These are phyloP conservation scores for Pseudocercospora fuligena DNA, from an alignment of 2,329 filamentous ascomycete genomes.

Conservation along the genomic window DNA sequence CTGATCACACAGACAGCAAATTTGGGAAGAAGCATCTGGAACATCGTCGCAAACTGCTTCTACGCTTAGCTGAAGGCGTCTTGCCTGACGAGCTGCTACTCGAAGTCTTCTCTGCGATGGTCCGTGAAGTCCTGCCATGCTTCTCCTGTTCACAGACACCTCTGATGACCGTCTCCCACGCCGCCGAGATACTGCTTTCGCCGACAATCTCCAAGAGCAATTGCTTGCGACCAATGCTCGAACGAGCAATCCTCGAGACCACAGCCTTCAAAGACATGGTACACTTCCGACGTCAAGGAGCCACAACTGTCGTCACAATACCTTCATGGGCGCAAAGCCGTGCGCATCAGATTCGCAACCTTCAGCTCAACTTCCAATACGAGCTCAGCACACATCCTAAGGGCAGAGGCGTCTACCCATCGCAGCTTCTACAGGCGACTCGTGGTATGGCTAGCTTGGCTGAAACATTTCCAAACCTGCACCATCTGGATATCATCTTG, in stretches of 20 bases:
- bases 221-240: not conserved
- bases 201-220: not conserved
- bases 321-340: not conserved
- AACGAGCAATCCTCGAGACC: not conserved
- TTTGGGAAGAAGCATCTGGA: too few species aligned
- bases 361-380: not conserved
- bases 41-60: not conserved
- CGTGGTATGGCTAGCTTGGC: not conserved
- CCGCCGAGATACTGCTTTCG: not conserved
- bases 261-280: not conserved
- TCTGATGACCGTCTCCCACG: not conserved
- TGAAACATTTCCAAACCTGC: not conserved
- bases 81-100: not conserved
- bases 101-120: not conserved
- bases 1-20: too few species aligned
- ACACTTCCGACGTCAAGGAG: not conserved
- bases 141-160: not conserved
- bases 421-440: not conserved
- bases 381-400: not conserved
- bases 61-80: not conserved
- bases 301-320: not conserved
- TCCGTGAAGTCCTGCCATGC: not conserved
- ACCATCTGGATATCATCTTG: not conserved
- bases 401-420: not conserved
- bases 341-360: not conserved